Percentiles rank a stretch among this genome's conserved stretches.
Conservation (phyloP, 1,284 basidiomycete genomes). For the Sporisorium graminicola region DNA sequence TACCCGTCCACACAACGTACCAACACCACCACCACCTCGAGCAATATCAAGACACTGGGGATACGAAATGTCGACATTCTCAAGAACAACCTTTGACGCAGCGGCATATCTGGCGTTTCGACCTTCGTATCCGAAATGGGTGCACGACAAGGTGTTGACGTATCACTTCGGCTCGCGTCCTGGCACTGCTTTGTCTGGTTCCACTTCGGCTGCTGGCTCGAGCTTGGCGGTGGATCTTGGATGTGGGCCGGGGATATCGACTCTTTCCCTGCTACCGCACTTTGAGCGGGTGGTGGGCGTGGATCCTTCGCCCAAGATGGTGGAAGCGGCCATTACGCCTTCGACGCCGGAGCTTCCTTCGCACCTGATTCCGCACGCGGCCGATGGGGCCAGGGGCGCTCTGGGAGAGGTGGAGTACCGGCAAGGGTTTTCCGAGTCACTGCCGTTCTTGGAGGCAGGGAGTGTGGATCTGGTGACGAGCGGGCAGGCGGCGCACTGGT, state of each 20-base stretch:
- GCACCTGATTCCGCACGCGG: conserved; percentile 18
- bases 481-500: conserved; percentile 91
- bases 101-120: conserved; percentile 56
- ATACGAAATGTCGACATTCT: conserved; percentile 57
- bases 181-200: background rate
- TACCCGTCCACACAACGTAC: no score
- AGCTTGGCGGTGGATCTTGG: conserved; percentile 77
- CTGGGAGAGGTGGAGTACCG: conserved; percentile 70
- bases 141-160: conserved; percentile 39
- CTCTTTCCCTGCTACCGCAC: conserved; percentile 73
- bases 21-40: background rate
- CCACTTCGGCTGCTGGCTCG: background rate
- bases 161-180: conserved; percentile 32
- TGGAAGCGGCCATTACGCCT: conserved; percentile 75
- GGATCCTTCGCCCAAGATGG: conserved; percentile 82
- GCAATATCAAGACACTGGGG: background rate
- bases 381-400: conserved; percentile 67
- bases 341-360: conserved; percentile 41
- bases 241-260: conserved; percentile 82
- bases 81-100: conserved; percentile 48
- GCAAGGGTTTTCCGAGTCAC: conserved; percentile 75
- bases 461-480: conserved; percentile 80
- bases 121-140: conserved; percentile 52
- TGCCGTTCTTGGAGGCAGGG: conserved; percentile 74
- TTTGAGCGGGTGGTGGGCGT: conserved; percentile 79